Base-by-base conservation (phyloP, 805 yeast genomes). In the Saturnispora gosingensis region DNA sequence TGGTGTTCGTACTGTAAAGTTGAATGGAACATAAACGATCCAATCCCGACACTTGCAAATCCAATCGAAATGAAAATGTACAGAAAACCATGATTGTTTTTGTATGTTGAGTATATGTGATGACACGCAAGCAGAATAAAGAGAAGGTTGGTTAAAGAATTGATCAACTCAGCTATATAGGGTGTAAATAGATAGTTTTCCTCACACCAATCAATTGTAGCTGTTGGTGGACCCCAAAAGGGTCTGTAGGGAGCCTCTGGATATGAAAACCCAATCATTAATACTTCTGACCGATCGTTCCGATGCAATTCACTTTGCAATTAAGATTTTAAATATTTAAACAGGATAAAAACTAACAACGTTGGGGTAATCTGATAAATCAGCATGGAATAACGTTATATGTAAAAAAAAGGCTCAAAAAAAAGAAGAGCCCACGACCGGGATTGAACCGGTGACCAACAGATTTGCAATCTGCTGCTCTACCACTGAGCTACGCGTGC, bases 401-500 rank as follows among this genome's bases (percentile, higher is more conserved):
- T 13, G 34, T 3, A 13, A 30, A 13, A 30, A 30, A 30, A 30
- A 30, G 11, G 34, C 11, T 8, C 34, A 40, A 20, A n/a, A 47
- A 16, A 45, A 48, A 47, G 36, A 30, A 46, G 55, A 84, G 93
- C 88, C 82, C 80, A 83, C 82, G 79, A 87, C 83, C 95, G 83
- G 96, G 81, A 68, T 87, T 82, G 96, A 87, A 87, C 95, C 83
- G 80, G 83, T 88, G 95, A 87, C 96, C 95, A 85, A 83, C 86
- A 85, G 95, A 87, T 85, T 87, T 87, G 95, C 95, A 87, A 87
- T 87, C 95, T 83, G 88, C 90, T 85, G 93, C 95, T 90, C 93
- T 86, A 85, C 95, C 93, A 83, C 93, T 86, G 91, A 89, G 95
- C 95, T 90, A 86, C 59, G 49, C 61, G 60, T 57, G 60, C 61